Evolutionary conservation across 768 basidiomycete genomes (phyloP).

Genomic region (Termitomyces sp.): DNA sequence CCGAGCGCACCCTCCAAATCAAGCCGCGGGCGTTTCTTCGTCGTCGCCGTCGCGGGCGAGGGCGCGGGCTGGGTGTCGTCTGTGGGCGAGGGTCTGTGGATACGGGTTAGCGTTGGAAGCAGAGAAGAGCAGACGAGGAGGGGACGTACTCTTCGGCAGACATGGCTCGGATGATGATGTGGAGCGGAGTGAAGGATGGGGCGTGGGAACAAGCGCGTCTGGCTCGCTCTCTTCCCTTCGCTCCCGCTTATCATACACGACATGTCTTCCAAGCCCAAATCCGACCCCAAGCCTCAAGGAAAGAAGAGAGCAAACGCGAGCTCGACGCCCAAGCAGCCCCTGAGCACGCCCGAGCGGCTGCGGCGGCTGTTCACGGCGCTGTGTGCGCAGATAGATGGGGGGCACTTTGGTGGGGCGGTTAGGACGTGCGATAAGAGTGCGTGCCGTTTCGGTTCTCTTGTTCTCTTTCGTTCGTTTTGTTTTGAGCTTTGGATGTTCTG

Average conservation of each 20-base stretch:
- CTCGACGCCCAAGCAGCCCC: too few relatives aligned
- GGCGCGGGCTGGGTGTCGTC: too few relatives aligned
- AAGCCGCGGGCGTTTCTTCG: conserved; percentile 70
- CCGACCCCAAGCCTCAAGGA: too few relatives aligned
- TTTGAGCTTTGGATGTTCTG: too few relatives aligned
- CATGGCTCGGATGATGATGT: conserved; percentile 42
- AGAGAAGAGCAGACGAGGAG: background rate
- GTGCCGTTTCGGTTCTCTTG: too few relatives aligned
- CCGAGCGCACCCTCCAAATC: conserved; percentile 49
- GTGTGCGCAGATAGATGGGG: conserved; percentile 87
- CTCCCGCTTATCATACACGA: too few relatives aligned
- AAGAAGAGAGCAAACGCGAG: too few relatives aligned
- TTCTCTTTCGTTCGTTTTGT: too few relatives aligned
- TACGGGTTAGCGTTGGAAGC: conserved; percentile 18
- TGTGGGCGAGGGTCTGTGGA: too few relatives aligned
- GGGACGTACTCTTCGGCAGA: conserved; percentile 47
- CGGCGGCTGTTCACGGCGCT: conserved; percentile 74
- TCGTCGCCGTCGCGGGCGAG: too few relatives aligned
- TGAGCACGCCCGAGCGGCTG: conserved; percentile 30
- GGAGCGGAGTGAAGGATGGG: conserved; percentile 17
- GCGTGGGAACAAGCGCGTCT: conserved; percentile 42
- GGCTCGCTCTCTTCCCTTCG: too few relatives aligned
- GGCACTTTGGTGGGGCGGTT: conserved; percentile 79
- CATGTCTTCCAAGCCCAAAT: too few relatives aligned
- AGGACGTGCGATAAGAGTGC: conserved; percentile 91